These are phyloP conservation scores for Tolypocladium tropicale DNA, from an alignment of 2,329 filamentous ascomycete species.

Conservation along the genomic window DNA sequence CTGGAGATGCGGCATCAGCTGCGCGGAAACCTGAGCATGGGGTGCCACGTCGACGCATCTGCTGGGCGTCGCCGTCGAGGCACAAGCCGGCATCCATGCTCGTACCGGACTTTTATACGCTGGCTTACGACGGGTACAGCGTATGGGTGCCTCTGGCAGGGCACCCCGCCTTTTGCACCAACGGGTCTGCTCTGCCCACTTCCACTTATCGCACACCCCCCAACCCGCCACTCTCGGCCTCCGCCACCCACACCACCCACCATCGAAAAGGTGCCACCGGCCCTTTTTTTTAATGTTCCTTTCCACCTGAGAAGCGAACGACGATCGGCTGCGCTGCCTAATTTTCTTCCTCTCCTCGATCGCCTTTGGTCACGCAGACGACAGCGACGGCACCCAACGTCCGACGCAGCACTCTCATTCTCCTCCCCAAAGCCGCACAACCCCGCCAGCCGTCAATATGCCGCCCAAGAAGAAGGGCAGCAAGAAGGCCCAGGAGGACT, in stretches of 20 bases:
- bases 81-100: no score
- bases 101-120: not conserved
- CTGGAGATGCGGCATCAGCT: not conserved
- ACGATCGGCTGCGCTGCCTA: not conserved
- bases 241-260: slow-evolving; percentile 1
- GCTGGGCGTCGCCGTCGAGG: not conserved
- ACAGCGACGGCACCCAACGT: not conserved
- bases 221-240: not conserved
- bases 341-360: not conserved
- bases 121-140: no score
- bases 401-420: not conserved
- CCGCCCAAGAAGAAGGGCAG: slow-evolving; percentile 87
- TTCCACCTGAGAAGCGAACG: not conserved
- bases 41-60: not conserved
- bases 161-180: not conserved
- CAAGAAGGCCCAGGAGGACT: slow-evolving; percentile 79
- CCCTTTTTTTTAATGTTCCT: not conserved
- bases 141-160: no score
- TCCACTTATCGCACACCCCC: not conserved
- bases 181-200: not conserved
- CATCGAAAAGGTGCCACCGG: not conserved
- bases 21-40: no score
- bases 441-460: slow-evolving; percentile 46
- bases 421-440: not conserved
- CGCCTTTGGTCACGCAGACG: not conserved